Evolutionary conservation across 306 rosid genomes (phyloP), one percentile per base, ranked within the genome.

Genomic region (Cicer bijugum): DNA sequence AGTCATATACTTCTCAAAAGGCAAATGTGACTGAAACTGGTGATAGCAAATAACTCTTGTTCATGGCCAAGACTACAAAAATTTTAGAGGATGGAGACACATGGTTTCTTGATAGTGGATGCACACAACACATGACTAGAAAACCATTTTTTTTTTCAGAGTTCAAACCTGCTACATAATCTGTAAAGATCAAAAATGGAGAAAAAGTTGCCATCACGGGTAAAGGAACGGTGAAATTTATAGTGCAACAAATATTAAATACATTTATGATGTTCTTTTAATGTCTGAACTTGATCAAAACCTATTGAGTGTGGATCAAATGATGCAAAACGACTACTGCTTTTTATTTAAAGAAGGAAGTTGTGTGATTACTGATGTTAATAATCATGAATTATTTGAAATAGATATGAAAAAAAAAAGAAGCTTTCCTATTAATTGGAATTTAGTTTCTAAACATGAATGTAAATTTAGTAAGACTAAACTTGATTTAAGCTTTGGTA

Each of bases 241-340:
- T 51, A 51, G 4, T 7, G 9, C 9, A n/a, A 7, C 20, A 51
- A 0, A 7, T 57, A 10, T 20, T 14, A 63, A 63, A 40, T 8
- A 38, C 3, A 63, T 63, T 38, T 42, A 4, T 64, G 14, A 64
- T 40, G 51, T 64, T 8, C 51, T 64, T 64, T 64, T 42, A 40
- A 9, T 42, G 11, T 52, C 0, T 64, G 38, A 42, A 64, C 38
- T 64, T 28, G 33, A 28, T 28, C 33, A 28, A 28, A 28, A 28
- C 15, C 9, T 42, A 0, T 42, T 40, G 9, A 40, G 51, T 64
- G 14, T 37, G 69, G 51, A 37, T 16, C 69, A 64, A 64, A 42
- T 64, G 52, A 42, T 42, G 70, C 35, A 64, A 42, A 64, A 43
- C 0, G 40, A 2, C 6, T 66, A 14, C 0, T 17, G 4, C 28